Evolutionary conservation across 768 basidiomycete genomes (phyloP).

Genomic region (Pulveroboletus frians): DNA sequence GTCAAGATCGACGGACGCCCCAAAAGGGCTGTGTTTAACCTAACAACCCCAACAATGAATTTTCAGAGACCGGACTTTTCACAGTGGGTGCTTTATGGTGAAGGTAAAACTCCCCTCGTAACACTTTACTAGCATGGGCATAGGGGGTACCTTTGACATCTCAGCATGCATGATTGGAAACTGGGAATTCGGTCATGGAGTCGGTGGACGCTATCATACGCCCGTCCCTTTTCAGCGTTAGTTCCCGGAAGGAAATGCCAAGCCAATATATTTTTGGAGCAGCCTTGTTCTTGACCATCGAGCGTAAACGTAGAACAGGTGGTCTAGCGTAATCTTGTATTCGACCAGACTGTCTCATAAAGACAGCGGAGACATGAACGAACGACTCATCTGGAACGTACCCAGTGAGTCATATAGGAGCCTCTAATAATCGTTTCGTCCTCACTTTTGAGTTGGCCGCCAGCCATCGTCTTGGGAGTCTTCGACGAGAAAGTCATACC

Average conservation of each 20-base stretch:
- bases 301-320: slow-evolving; percentile 23
- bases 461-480: slow-evolving; percentile 71
- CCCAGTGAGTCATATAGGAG: slow-evolving; percentile 4
- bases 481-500: slow-evolving; percentile 81
- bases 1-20: too few species aligned
- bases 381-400: slow-evolving; percentile 12
- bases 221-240: slow-evolving; percentile 11
- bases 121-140: slow-evolving; percentile 33
- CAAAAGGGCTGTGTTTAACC: too few species aligned
- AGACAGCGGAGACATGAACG: not conserved
- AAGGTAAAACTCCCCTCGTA: slow-evolving; percentile 28
- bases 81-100: slow-evolving; percentile 26
- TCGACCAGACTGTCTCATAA: not conserved
- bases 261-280: not conserved
- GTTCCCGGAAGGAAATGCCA: not conserved
- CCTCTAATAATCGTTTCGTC: not conserved
- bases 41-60: too few species aligned
- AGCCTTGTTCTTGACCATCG: slow-evolving; percentile 34
- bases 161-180: slow-evolving; percentile 33
- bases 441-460: slow-evolving; percentile 40
- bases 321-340: slow-evolving; percentile 5
- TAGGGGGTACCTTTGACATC: slow-evolving; percentile 34
- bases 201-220: slow-evolving; percentile 35
- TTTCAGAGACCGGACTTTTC: too few species aligned
- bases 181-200: slow-evolving; percentile 29